Evolutionary conservation across 2,329 filamentous ascomycete genomes (phyloP).

Genomic region (Epichloe uncinata): DNA sequence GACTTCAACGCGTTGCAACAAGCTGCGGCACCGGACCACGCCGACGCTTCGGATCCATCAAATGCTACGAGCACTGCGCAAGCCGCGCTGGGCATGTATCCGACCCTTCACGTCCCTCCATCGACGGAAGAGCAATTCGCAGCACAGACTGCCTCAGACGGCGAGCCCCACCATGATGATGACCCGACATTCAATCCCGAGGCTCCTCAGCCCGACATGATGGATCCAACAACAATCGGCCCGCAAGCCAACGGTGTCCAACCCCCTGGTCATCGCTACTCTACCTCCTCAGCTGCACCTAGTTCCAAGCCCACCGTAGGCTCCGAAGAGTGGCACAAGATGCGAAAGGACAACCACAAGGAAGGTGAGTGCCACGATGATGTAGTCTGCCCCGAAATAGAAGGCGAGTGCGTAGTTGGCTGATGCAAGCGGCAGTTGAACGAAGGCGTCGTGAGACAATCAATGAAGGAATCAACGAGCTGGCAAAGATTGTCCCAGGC

Average conservation of each 20-base stretch:
- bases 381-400: too few relatives aligned
- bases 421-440: conserved; percentile 52
- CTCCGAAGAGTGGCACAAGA: conserved; percentile 94
- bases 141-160: conserved; percentile 30
- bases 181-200: conserved; percentile 21
- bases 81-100: conserved; percentile 46
- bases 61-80: conserved; percentile 47
- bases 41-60: conserved; percentile 34
- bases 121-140: conserved; percentile 48
- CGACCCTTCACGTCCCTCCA: conserved; percentile 43
- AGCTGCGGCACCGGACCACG: conserved; percentile 33
- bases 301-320: conserved; percentile 75
- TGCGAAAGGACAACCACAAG: conserved; percentile 96
- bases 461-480: conserved; percentile 96
- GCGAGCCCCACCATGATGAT: conserved; percentile 17
- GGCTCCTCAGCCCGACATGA: conserved; percentile 18
- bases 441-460: conserved; percentile 94
- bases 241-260: conserved; percentile 28
- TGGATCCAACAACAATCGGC: conserved; percentile 9
- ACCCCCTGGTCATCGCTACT: conserved; percentile 19
- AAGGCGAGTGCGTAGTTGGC: not conserved
- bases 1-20: conserved; percentile 45
- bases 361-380: conserved; percentile 52
- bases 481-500: conserved; percentile 92
- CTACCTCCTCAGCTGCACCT: conserved; percentile 26